Conservation (phyloP, 1,284 basidiomycete genomes). For the Ganoderma resinaceum region DNA sequence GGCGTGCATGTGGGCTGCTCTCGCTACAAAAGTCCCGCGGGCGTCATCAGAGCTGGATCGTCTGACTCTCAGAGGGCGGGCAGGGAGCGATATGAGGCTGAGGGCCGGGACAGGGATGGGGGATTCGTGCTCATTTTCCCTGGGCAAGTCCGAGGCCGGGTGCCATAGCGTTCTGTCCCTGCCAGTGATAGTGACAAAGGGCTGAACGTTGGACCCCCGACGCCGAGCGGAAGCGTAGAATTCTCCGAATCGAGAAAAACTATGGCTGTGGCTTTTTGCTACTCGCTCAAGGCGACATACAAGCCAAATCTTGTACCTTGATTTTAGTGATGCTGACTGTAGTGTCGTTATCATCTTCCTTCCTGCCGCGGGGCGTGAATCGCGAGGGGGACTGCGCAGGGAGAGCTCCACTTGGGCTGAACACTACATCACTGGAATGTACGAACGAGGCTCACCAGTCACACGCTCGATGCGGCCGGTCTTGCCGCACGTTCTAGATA, state of each 20-base stretch:
- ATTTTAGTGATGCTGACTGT: background rate
- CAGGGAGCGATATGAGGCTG: constrained; percentile 2
- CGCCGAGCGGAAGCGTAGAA: background rate
- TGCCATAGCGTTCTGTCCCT: background rate
- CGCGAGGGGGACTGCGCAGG: background rate
- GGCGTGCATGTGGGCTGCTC: constrained; percentile 10
- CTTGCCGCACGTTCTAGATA: background rate
- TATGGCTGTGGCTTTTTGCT: background rate
- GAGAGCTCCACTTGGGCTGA: background rate
- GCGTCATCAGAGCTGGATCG: background rate
- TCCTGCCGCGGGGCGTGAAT: background rate
- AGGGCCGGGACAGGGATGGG: background rate
- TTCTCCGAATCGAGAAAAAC: background rate
- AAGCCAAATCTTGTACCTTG: background rate
- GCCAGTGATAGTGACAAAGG: background rate
- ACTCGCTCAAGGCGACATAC: background rate
- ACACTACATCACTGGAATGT: background rate
- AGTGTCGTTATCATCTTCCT: background rate
- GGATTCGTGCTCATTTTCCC: background rate
- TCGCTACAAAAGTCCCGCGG: constrained; percentile 1
- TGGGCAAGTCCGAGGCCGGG: background rate
- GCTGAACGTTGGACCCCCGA: background rate
- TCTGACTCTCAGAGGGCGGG: background rate
- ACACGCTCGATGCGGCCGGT: constrained; percentile 1
- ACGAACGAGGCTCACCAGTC: background rate